Conservation (phyloP, 495 filamentous ascomycete species). For the Aspergillus wentii region DNA sequence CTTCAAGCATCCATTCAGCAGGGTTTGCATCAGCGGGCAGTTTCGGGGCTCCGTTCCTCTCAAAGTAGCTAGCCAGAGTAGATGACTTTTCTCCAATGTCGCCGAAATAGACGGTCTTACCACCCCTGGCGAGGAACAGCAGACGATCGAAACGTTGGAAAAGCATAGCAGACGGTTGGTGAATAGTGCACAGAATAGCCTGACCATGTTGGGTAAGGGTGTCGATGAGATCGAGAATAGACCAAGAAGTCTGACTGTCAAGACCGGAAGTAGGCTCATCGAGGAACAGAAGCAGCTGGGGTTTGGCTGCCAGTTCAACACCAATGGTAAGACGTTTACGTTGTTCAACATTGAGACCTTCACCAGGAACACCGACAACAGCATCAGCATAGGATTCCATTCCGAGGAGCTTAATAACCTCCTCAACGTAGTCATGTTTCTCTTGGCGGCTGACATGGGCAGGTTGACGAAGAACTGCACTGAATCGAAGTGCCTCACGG, state of each 20-base stretch:
- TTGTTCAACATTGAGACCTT: slow-evolving; percentile 84
- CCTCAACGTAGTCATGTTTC: slow-evolving; percentile 84
- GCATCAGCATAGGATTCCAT: slow-evolving; percentile 58
- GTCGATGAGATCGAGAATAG: slow-evolving; percentile 77
- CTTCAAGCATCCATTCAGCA: slow-evolving; percentile 95
- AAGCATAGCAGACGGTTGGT: slow-evolving; percentile 90
- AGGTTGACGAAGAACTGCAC: slow-evolving; percentile 80
- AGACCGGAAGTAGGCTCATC: slow-evolving; percentile 90
- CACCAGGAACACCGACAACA: slow-evolving; percentile 39
- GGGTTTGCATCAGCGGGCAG: slow-evolving; percentile 75
- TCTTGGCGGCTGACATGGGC: slow-evolving; percentile 63
- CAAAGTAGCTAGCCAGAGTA: slow-evolving; percentile 72
- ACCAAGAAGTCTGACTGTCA: slow-evolving; percentile 88
- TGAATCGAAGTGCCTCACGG: slow-evolving; percentile 77
- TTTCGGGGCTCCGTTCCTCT: slow-evolving; percentile 66
- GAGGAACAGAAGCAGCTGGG: slow-evolving; percentile 77
- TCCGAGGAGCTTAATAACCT: slow-evolving; percentile 88
- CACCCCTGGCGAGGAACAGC: slow-evolving; percentile 76
- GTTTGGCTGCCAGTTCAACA: slow-evolving; percentile 87
- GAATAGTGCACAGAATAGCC: slow-evolving; percentile 92
- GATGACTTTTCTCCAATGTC: slow-evolving; percentile 78
- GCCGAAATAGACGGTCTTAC: slow-evolving; percentile 86
- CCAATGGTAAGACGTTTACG: slow-evolving; percentile 85
- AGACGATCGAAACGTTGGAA: slow-evolving; percentile 94
- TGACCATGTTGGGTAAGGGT: slow-evolving; percentile 86